phyloP scores from a whole-genome alignment of 192 early-diverging fungal genomes.

The Coemansia sp. region DNA sequence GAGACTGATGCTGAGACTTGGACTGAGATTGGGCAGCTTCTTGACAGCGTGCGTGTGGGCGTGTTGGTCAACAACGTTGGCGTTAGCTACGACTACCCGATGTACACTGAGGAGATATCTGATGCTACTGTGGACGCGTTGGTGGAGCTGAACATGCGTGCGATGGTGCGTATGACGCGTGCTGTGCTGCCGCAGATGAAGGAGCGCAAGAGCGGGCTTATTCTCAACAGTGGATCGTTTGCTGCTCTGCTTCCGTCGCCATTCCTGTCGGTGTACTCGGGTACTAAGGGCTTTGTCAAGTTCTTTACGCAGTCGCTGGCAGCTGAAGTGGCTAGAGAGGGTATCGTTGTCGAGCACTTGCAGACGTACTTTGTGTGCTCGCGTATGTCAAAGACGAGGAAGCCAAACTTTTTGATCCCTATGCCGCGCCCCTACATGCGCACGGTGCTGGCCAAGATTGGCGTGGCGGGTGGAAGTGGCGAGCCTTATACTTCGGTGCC shows the following conservation, averaged over 20 bases:
- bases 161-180: slow-evolving; percentile 78
- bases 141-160: slow-evolving; percentile 84
- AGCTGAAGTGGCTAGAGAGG: slow-evolving; percentile 66
- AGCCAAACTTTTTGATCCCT: slow-evolving; percentile 77
- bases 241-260: slow-evolving; percentile 82
- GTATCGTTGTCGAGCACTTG: slow-evolving; percentile 85
- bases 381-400: slow-evolving; percentile 90
- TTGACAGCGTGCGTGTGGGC: slow-evolving; percentile 56
- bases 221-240: slow-evolving; percentile 93
- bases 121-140: slow-evolving; percentile 66
- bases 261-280: slow-evolving; percentile 87
- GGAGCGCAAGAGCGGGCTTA: slow-evolving; percentile 71
- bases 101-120: slow-evolving; percentile 76
- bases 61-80: slow-evolving; percentile 93
- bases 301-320: slow-evolving; percentile 89
- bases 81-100: slow-evolving; percentile 88
- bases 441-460: slow-evolving; percentile 67
- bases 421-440: slow-evolving; percentile 77
- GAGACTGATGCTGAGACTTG: slow-evolving; percentile 57
- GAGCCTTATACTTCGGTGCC: slow-evolving; percentile 56
- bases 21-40: slow-evolving; percentile 57
- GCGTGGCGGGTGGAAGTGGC: slow-evolving; percentile 64
- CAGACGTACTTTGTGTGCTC: slow-evolving; percentile 97
- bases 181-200: slow-evolving; percentile 81
- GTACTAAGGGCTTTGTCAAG: slow-evolving; percentile 88